Conservation (phyloP, 2,329 filamentous ascomycete genomes). For the Eutypa lata region DNA sequence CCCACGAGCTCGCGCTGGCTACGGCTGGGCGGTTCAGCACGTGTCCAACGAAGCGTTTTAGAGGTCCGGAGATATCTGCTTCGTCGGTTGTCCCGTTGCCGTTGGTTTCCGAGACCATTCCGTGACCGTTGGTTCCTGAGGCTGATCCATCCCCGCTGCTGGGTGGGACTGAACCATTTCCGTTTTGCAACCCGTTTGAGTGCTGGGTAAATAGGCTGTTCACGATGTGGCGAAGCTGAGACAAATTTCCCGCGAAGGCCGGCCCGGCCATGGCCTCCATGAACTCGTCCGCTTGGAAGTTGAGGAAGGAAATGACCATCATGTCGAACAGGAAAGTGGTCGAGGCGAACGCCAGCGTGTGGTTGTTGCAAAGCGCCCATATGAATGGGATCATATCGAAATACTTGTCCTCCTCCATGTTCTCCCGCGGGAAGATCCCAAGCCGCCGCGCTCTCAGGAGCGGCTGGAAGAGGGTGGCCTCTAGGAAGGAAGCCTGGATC, state of each 20-base stretch:
- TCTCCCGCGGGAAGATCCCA: slow-evolving; percentile 14
- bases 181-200: no score
- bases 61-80: slow-evolving; percentile 7
- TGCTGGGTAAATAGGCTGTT: slow-evolving; percentile 5
- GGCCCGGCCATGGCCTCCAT: slow-evolving; percentile 16
- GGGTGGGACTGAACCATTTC: no score
- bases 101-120: neutral
- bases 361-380: slow-evolving; percentile 18
- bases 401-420: slow-evolving; percentile 21
- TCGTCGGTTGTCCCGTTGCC: neutral
- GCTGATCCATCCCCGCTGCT: no score
- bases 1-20: slow-evolving; percentile 8
- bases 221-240: slow-evolving; percentile 10
- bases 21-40: slow-evolving; percentile 11
- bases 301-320: slow-evolving; percentile 16
- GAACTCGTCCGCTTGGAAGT: slow-evolving; percentile 19
- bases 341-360: slow-evolving; percentile 13
- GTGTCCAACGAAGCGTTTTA: slow-evolving; percentile 13
- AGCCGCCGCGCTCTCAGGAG: slow-evolving; percentile 11
- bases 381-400: slow-evolving; percentile 20
- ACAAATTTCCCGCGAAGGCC: slow-evolving; percentile 4
- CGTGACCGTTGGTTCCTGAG: no score
- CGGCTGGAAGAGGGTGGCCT: slow-evolving; percentile 13
- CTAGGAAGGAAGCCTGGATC: slow-evolving; percentile 14
- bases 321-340: slow-evolving; percentile 18